Conservation (phyloP, 805 yeast genomes). For the Myxozyma monticola region DNA sequence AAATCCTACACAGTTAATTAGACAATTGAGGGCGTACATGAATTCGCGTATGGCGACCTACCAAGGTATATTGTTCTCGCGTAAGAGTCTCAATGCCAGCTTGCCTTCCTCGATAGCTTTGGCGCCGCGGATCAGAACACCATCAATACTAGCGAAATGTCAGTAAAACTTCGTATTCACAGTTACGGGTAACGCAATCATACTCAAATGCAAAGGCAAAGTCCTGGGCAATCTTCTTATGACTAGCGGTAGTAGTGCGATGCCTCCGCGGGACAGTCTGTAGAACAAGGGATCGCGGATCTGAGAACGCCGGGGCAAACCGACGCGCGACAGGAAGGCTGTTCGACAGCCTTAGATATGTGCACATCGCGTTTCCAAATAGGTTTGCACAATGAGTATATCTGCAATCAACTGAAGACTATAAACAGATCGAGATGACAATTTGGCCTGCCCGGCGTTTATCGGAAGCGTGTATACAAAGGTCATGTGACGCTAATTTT, state of each 20-base stretch:
- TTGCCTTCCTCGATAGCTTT: slow-evolving; percentile 65
- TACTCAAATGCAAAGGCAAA: slow-evolving; percentile 29
- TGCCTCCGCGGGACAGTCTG: neutral
- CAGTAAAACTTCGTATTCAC: neutral
- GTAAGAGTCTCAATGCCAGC: slow-evolving; percentile 56
- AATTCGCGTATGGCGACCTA: slow-evolving; percentile 9
- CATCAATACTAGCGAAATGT: slow-evolving; percentile 60
- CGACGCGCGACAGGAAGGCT: no score
- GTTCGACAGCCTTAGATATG: no score
- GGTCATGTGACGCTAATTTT: no score
- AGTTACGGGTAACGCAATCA: neutral
- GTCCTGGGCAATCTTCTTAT: slow-evolving; percentile 7
- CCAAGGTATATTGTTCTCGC: slow-evolving; percentile 61
- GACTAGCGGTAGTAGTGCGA: neutral
- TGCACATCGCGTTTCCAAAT: no score
- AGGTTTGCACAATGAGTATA: no score
- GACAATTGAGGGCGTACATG: slow-evolving; percentile 51
- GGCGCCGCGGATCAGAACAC: slow-evolving; percentile 77
- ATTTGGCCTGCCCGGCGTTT: no score
- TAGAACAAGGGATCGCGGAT: no score
- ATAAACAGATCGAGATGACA: no score
- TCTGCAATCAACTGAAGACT: no score
- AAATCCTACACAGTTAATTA: slow-evolving; percentile 74
- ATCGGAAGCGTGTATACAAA: no score
- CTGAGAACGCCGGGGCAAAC: no score